Evolutionary conservation across 2,329 filamentous ascomycete species (phyloP).

Genomic region (Trichoderma koningiopsis): DNA sequence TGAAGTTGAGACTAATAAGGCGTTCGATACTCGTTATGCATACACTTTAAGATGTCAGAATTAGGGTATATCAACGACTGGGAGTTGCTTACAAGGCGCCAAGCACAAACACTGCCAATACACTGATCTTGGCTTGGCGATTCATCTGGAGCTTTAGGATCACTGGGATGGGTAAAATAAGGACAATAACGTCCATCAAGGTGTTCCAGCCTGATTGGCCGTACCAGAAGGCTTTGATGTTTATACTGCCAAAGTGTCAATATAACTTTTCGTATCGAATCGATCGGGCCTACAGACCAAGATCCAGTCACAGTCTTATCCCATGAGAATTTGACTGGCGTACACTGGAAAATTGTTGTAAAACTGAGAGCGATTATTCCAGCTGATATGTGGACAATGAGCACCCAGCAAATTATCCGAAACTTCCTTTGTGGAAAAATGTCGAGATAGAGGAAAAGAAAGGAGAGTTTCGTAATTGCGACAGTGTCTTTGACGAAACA

Average conservation of each 20-base stretch:
- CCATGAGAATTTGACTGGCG: slow-evolving; percentile 12
- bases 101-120: slow-evolving; percentile 13
- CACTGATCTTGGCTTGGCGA: slow-evolving; percentile 11
- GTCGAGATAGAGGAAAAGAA: slow-evolving; percentile 20
- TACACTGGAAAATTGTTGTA: slow-evolving; percentile 18
- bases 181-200: slow-evolving; percentile 14
- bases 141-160: slow-evolving; percentile 17
- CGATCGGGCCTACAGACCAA: not conserved
- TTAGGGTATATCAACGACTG: too few relatives aligned
- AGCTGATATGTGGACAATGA: slow-evolving; percentile 1
- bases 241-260: not conserved
- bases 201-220: slow-evolving; percentile 20
- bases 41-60: slow-evolving; percentile 16
- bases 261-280: not conserved
- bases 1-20: slow-evolving; percentile 17
- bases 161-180: slow-evolving; percentile 7
- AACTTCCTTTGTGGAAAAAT: slow-evolving; percentile 15
- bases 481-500: slow-evolving; percentile 21
- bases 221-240: slow-evolving; percentile 21
- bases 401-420: slow-evolving; percentile 5
- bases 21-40: slow-evolving; percentile 13
- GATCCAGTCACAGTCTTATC: slow-evolving; percentile 9
- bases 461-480: slow-evolving; percentile 12
- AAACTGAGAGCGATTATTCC: slow-evolving; percentile 11
- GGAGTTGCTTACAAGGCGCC: slow-evolving; percentile 2